A percentile compares a stretch with the other conserved stretches of the same genome.
These are phyloP conservation scores for Oryza meyeriana DNA, from an alignment of 176 grass and related monocot genomes.

Conservation along the genomic window DNA sequence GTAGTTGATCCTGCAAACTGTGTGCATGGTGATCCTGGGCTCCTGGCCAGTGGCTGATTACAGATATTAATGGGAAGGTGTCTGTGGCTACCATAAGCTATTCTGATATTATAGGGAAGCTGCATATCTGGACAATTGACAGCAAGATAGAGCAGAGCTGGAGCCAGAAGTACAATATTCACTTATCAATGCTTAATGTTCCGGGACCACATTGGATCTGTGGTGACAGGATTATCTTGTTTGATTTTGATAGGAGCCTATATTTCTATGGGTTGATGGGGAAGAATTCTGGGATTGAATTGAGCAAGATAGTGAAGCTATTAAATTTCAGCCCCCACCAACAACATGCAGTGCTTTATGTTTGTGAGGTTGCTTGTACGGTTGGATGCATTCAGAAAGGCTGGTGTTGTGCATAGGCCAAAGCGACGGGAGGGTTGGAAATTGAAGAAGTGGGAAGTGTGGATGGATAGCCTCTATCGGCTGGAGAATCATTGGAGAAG, in stretches of 20 bases:
- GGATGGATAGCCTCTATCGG: not conserved
- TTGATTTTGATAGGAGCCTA: not conserved
- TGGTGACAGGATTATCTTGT: slow-evolving; percentile 27
- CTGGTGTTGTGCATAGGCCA: not conserved
- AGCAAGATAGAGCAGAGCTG: not conserved
- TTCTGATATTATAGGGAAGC: not conserved
- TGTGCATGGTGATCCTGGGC: not conserved
- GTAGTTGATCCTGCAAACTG: not conserved
- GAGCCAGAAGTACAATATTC: slow-evolving; percentile 15
- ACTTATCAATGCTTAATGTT: not conserved
- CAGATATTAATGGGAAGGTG: slow-evolving; percentile 15
- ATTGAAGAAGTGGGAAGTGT: slow-evolving; percentile 20
- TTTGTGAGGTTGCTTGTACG: slow-evolving; percentile 19
- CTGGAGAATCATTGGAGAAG: not conserved
- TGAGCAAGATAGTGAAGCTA: not conserved
- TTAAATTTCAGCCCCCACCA: not conserved
- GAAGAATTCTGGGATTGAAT: not conserved
- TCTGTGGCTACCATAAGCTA: not conserved
- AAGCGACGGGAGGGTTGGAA: not conserved
- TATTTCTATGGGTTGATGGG: not conserved
- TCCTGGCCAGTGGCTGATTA: not conserved
- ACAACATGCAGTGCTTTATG: not conserved
- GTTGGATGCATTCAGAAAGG: slow-evolving; percentile 23
- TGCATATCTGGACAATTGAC: slow-evolving; percentile 32
- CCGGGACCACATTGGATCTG: not conserved